A percentile compares a stretch with the other conserved stretches of the same genome.
Conservation (phyloP, 805 yeast species). For the Maudiozyma barnettii region DNA sequence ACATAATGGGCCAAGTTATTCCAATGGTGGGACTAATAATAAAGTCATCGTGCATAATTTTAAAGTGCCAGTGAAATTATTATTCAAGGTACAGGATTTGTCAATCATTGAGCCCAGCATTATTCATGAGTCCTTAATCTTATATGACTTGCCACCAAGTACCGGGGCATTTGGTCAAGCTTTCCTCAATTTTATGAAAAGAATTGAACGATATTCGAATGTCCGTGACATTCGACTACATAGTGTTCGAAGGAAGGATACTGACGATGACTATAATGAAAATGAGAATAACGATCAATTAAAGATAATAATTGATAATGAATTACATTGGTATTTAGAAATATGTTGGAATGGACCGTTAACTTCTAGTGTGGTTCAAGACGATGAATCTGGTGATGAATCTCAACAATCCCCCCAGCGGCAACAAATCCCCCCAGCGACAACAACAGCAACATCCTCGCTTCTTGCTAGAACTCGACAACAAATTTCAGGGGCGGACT, state of each 20-base stretch:
- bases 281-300: conserved; percentile 7
- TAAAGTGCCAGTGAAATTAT: conserved; percentile 59
- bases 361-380: conserved; percentile 6
- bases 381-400: conserved; percentile 6
- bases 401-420: not conserved
- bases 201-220: conserved; percentile 58
- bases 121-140: conserved; percentile 43
- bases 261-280: conserved; percentile 3
- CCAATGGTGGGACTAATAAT: conserved; percentile 5
- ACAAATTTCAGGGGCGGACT: too few species aligned
- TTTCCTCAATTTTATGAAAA: conserved; percentile 43
- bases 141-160: conserved; percentile 35
- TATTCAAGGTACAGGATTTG: conserved; percentile 45
- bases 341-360: conserved; percentile 30
- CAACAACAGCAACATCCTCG: not conserved
- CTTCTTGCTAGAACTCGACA: too few species aligned
- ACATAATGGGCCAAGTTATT: conserved; percentile 2
- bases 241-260: conserved; percentile 24
- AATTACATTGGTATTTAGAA: conserved; percentile 27
- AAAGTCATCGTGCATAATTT: conserved; percentile 51
- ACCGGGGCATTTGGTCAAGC: conserved; percentile 31
- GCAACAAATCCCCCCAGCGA: not conserved
- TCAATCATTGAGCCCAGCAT: conserved; percentile 55
- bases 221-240: conserved; percentile 42
- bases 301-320: conserved; percentile 23